Evolutionary conservation across 2,329 filamentous ascomycete species (phyloP).

Genomic region (Alternaria triticina): DNA sequence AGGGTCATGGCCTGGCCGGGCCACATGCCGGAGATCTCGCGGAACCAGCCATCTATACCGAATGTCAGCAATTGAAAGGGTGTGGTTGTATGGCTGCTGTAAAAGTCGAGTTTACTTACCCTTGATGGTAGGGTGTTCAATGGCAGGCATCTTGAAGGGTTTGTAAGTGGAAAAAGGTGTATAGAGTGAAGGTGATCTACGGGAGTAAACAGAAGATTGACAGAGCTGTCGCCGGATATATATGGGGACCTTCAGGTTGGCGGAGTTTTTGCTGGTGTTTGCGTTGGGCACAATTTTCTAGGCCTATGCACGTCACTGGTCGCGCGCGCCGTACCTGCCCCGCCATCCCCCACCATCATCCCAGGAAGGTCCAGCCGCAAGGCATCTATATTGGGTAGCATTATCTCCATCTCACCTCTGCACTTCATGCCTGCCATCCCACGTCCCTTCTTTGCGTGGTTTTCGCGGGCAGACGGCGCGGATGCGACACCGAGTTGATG

Average conservation of each 20-base stretch:
- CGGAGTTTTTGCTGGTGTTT: constrained; percentile 19
- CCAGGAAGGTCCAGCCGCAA: constrained; percentile 18
- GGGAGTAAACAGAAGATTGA: constrained; percentile 16
- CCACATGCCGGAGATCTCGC: constrained; percentile 99
- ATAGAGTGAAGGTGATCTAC: constrained; percentile 3
- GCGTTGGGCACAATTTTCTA: constrained; percentile 19
- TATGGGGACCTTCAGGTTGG: constrained; percentile 32
- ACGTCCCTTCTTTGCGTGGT: not conserved
- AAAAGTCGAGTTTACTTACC: constrained; percentile 53
- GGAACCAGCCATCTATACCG: constrained; percentile 95
- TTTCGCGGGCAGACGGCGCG: not conserved
- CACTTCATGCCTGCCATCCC: not conserved
- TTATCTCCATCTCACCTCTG: not conserved
- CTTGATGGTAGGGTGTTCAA: constrained; percentile 79
- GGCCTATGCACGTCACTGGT: constrained; percentile 30
- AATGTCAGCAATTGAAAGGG: not conserved
- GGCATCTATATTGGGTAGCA: not conserved
- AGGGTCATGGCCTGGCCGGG: constrained; percentile 97
- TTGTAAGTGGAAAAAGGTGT: constrained; percentile 4
- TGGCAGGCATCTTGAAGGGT: constrained; percentile 64
- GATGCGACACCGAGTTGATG: constrained; percentile 5
- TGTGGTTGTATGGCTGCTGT: not conserved
- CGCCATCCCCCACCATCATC: constrained; percentile 14
- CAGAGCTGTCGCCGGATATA: constrained; percentile 21
- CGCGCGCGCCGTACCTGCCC: constrained; percentile 16